Percentiles rank a stretch among this genome's conserved stretches.
phyloP scores from a whole-genome alignment of 345 rosid species.

The Rubroshorea leprosula region DNA sequence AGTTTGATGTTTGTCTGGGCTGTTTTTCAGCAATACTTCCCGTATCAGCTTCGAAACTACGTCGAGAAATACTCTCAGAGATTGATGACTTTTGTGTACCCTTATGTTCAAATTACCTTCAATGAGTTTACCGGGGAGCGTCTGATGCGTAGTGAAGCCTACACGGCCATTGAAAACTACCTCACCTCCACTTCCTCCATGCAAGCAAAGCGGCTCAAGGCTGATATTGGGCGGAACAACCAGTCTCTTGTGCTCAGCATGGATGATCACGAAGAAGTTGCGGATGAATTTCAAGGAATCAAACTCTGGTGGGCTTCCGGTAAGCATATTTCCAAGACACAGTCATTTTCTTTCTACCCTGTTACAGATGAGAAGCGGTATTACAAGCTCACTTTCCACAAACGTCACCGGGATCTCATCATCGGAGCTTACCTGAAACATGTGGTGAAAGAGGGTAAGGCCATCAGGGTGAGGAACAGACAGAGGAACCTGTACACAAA shows the following conservation, averaged over 20 bases:
- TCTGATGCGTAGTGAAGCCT: slow-evolving; percentile 41
- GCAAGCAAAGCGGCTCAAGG: slow-evolving; percentile 46
- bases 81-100: slow-evolving; percentile 29
- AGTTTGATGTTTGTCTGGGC: slow-evolving; percentile 45
- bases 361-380: slow-evolving; percentile 23
- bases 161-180: slow-evolving; percentile 44
- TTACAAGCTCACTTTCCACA: slow-evolving; percentile 41
- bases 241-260: slow-evolving; percentile 45
- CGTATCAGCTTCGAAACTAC: slow-evolving; percentile 29
- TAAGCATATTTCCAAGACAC: slow-evolving; percentile 7
- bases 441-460: slow-evolving; percentile 43
- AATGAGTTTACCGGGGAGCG: slow-evolving; percentile 40
- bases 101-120: slow-evolving; percentile 47
- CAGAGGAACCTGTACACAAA: slow-evolving; percentile 53
- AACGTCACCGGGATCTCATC: slow-evolving; percentile 26
- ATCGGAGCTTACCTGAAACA: slow-evolving; percentile 28
- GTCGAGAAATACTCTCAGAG: slow-evolving; percentile 28
- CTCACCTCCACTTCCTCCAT: slow-evolving; percentile 37
- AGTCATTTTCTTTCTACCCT: slow-evolving; percentile 18
- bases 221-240: slow-evolving; percentile 33
- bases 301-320: slow-evolving; percentile 44
- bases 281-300: slow-evolving; percentile 41
- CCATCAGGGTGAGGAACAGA: slow-evolving; percentile 33
- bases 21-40: slow-evolving; percentile 40
- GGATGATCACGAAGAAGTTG: slow-evolving; percentile 55